Evolutionary conservation across 495 filamentous ascomycete species (phyloP), one percentile per base, ranked within the genome.

Genomic region (Elaphomyces granulatus): DNA sequence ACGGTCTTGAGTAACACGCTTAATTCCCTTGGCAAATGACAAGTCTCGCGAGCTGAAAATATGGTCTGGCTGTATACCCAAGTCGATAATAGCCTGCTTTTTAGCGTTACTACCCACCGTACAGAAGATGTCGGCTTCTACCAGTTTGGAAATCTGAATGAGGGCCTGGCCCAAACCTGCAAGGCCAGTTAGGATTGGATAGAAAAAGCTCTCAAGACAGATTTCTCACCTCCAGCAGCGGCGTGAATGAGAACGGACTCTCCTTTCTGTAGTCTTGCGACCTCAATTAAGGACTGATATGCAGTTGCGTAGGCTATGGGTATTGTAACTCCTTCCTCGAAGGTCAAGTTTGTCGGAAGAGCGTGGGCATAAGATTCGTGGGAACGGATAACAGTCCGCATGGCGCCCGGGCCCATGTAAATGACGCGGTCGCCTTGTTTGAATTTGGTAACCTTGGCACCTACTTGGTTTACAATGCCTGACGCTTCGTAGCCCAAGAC

Each of bases 201-300:
- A n/a, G n/a, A n/a, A n/a, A n/a, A n/a, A n/a, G n/a, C n/a, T n/a
- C n/a, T n/a, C n/a, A n/a, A n/a, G n/a, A n/a, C n/a, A n/a, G n/a
- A 78, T n/a, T n/a, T n/a, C n/a, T n/a, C 67, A 1, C 67, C 70
- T 20, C 75, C 72, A 2, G 72, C 64, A 3, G 71, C 77, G 0
- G 60, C 55, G 18, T 75, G 71, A 33, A 76, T 74, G 3, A 76
- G 47, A 1, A 76, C 44, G 0, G 46, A 49, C 34, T 71, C 45
- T 26, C 54, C 60, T 10, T 33, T 33, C 28, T 41, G 16, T 8
- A 67, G 43, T 1, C 44, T 41, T 0, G 48, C 64, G 0, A 60
- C 7, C 23, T 64, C 9, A 3, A 57, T 16, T 1, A 74, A 31
- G 0, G 50, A 33, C 31, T 61, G 53, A 4, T 58, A 45, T 0